These are phyloP conservation scores for Conticribra weissflogii DNA, from an alignment of 108 stramenopile species.

Conservation along the genomic window DNA sequence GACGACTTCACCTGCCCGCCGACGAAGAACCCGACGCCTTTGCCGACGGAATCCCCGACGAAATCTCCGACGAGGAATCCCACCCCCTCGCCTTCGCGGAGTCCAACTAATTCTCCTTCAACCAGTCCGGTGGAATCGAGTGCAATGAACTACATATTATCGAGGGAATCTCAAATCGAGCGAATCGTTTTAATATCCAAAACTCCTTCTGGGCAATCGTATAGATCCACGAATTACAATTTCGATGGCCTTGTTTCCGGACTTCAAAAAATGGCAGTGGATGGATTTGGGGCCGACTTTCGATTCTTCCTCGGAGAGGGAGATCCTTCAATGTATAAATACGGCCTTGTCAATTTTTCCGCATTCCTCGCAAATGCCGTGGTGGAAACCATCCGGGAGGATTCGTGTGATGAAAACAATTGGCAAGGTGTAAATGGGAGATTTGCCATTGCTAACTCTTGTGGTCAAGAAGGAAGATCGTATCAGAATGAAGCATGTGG, in stretches of 20 bases:
- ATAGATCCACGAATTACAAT: constrained; percentile 23
- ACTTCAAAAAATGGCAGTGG: constrained; percentile 26
- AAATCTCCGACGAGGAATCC: no score
- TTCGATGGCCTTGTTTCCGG: constrained; percentile 19
- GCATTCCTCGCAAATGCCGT: constrained; percentile 47
- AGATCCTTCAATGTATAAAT: constrained; percentile 1
- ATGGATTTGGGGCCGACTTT: constrained; percentile 34
- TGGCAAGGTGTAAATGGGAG: constrained; percentile 29
- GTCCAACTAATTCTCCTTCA: no score
- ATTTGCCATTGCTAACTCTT: constrained; percentile 48
- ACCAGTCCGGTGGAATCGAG: no score
- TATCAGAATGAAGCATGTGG: constrained; percentile 50
- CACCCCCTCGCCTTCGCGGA: no score
- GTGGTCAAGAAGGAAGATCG: constrained; percentile 46
- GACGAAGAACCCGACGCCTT: constrained; percentile 2
- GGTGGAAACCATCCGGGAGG: constrained; percentile 51
- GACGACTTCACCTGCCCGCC: constrained; percentile 13
- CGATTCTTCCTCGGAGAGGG: constrained; percentile 31
- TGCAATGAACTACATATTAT: no score
- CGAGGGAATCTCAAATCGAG: no score
- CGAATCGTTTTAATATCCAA: constrained; percentile 31
- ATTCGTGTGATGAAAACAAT: constrained; percentile 53
- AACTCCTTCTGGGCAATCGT: constrained; percentile 19
- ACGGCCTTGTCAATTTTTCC: constrained; percentile 42
- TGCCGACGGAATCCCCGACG: constrained; percentile 1